A percentile compares a stretch with the other conserved stretches of the same genome.
Conservation (phyloP, 768 basidiomycete genomes). For the Boletus tylopilopsis region DNA sequence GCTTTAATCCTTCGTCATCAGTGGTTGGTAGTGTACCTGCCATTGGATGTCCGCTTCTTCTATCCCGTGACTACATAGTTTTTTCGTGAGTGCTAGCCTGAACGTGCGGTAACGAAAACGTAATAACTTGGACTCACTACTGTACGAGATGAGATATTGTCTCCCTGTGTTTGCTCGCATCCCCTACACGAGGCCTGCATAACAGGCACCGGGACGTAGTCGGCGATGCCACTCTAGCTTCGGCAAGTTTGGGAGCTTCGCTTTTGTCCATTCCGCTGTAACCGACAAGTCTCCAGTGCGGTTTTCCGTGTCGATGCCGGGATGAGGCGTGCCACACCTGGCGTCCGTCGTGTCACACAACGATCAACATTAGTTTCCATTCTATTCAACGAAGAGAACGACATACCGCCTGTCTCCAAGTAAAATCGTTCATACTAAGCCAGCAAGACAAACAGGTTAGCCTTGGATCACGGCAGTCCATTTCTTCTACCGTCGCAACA, state of each 20-base stretch:
- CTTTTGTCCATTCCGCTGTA: too few species aligned
- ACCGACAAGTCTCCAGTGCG: too few species aligned
- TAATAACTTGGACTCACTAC: not conserved
- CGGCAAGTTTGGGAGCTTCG: too few species aligned
- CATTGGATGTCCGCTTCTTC: too few species aligned
- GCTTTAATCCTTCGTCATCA: too few species aligned
- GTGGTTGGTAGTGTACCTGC: too few species aligned
- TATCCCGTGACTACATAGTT: too few species aligned
- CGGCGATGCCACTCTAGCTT: too few species aligned
- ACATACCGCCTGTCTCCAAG: constrained; percentile 13
- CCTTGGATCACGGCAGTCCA: constrained; percentile 7
- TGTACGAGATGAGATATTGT: not conserved
- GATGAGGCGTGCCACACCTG: constrained; percentile 8
- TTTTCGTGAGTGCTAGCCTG: too few species aligned
- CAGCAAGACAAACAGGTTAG: constrained; percentile 1
- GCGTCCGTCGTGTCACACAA: not conserved
- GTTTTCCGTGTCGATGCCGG: too few species aligned
- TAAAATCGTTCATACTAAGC: not conserved
- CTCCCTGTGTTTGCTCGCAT: not conserved
- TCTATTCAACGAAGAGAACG: not conserved
- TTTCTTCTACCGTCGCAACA: constrained; percentile 7
- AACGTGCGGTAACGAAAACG: not conserved
- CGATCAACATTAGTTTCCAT: not conserved
- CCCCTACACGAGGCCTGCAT: not conserved
- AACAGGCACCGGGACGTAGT: too few species aligned